These are phyloP conservation scores for Globisporangium recalcitrans DNA, from an alignment of 352 stramenopile species.

Conservation along the genomic window DNA sequence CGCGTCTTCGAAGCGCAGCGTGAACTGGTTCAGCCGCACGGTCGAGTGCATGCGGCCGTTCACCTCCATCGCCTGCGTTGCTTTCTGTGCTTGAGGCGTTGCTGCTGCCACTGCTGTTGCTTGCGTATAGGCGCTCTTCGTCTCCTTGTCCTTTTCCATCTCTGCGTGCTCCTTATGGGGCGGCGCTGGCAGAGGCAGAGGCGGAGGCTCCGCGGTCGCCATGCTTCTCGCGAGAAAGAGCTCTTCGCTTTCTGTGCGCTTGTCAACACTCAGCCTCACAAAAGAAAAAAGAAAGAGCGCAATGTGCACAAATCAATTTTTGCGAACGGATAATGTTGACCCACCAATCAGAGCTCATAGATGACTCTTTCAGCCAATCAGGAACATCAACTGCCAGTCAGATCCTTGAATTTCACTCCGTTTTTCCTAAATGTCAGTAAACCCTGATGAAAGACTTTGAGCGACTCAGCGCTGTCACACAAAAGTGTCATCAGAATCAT, in stretches of 20 bases:
- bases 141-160: not conserved
- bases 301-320: too few relatives aligned
- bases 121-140: conserved; percentile 1
- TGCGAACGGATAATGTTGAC: not conserved
- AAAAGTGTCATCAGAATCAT: not conserved
- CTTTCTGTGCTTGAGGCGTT: not conserved
- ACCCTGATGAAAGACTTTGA: not conserved
- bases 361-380: not conserved
- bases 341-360: not conserved
- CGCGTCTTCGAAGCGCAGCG: conserved; percentile 72
- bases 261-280: conserved; percentile 1
- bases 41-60: conserved; percentile 54
- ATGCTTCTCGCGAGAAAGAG: not conserved
- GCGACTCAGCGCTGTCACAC: not conserved
- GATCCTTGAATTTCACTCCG: too few relatives aligned
- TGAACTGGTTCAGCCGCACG: conserved; percentile 76
- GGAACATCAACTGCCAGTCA: not conserved
- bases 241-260: not conserved
- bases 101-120: not conserved
- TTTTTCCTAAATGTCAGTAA: too few relatives aligned
- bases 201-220: not conserved
- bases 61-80: conserved; percentile 4
- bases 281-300: not conserved
- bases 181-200: not conserved
- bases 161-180: not conserved